Evolutionary conservation across 2,329 filamentous ascomycete species (phyloP), one percentile per base, ranked within the genome.

Genomic region (Pyrenochaeta sp.): DNA sequence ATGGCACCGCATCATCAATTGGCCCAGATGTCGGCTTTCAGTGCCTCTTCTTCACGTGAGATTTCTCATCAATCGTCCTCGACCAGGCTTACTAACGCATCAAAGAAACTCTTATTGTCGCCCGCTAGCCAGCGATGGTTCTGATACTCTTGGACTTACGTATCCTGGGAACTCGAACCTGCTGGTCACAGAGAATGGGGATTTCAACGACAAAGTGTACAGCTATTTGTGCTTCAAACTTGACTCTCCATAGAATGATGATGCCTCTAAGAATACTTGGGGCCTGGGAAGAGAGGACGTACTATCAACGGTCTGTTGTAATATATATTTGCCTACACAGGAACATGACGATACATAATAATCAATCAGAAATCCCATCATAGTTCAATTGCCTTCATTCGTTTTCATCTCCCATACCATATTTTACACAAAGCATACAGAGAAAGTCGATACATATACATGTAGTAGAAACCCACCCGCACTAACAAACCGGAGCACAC

Each of bases 31-130:
- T 27, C 1, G 72, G 72, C 0, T 67, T 63, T 28, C 50, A 45
- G 3, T 76, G 73, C 48, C 57, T 57, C 1, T 74, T 75, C 39
- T 76, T 65, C 57, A 67, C 63, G 73, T 74, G 62, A 3, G 68
- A 64, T 19, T 49, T 7, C 24, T 32, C 28, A 37, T 53, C 22
- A n/a, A 25, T 42, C n/a, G 36, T 37, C 45, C 48, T 12, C 1
- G 13, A 15, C 15, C 25, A 46, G 13, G 24, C 1, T 25, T 9
- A 28, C 46, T 52, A 48, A n/a, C 36, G 0, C 10, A 4, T 13
- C 6, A 19, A 2, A 72, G 70, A 0, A 73, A 71, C 51, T 42
- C 58, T 0, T 32, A 58, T 7, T 72, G 70, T 46, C 46, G 51
- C 10, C 28, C 59, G 6, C 13, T 62, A 22, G 27, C 50, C 15